Conservation (phyloP, 2,329 filamentous ascomycete species). For the Cyclaneusma minus region DNA sequence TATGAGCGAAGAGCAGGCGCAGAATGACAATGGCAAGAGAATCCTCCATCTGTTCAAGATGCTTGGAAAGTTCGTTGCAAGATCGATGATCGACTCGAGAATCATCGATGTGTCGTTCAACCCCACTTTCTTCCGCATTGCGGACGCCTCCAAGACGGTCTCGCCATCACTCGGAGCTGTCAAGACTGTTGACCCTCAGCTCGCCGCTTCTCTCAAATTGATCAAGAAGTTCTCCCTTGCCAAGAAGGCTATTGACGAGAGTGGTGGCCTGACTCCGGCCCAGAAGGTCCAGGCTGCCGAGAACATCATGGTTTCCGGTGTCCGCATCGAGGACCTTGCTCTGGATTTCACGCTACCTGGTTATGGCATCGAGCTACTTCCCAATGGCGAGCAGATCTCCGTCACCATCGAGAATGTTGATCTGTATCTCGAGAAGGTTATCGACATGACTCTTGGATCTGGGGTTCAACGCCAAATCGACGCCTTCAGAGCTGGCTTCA, state of each 20-base stretch:
- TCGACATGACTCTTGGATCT: conserved; percentile 79
- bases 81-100: conserved; percentile 94
- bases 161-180: conserved; percentile 78
- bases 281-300: conserved; percentile 59
- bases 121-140: conserved; percentile 91
- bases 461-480: conserved; percentile 83
- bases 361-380: conserved; percentile 74
- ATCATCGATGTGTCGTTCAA: conserved; percentile 98
- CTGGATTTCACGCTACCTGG: conserved; percentile 93
- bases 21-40: conserved; percentile 67
- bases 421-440: conserved; percentile 71
- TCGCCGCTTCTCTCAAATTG: conserved; percentile 72
- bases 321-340: conserved; percentile 69
- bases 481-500: conserved; percentile 82
- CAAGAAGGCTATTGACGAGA: conserved; percentile 69
- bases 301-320: conserved; percentile 58
- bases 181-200: conserved; percentile 71
- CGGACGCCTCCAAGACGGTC: conserved; percentile 48
- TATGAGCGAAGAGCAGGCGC: conserved; percentile 62
- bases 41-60: conserved; percentile 81
- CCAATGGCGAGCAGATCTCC: conserved; percentile 55
- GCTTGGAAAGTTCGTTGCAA: conserved; percentile 90
- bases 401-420: conserved; percentile 90
- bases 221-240: conserved; percentile 75
- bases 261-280: conserved; percentile 44